Percentiles rank a stretch among this genome's conserved stretches.
Evolutionary conservation across 192 early-diverging fungal genomes (phyloP).

Genomic region (Entomortierella chlamydospora): DNA sequence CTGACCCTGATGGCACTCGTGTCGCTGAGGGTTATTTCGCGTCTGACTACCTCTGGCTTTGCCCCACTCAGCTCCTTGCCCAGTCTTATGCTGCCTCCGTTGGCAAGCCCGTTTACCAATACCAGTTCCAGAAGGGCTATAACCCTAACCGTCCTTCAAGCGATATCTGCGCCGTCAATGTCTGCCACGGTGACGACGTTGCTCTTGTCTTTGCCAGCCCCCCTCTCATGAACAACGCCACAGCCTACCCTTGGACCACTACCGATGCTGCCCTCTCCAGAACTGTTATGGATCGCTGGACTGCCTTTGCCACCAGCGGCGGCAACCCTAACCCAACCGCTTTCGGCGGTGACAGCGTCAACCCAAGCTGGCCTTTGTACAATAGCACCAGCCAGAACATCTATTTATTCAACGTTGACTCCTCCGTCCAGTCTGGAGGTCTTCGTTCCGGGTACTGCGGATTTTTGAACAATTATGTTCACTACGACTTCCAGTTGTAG

Average conservation of each 20-base stretch:
- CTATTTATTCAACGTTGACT: constrained; percentile 29
- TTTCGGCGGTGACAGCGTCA: constrained; percentile 17
- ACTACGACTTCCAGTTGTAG: constrained; percentile 54
- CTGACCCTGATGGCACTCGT: constrained; percentile 45
- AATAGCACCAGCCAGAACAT: constrained; percentile 23
- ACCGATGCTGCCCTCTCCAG: constrained; percentile 45
- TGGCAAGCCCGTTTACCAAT: constrained; percentile 44
- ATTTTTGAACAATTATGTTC: constrained; percentile 42
- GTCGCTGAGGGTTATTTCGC: constrained; percentile 35
- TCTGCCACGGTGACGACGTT: constrained; percentile 56
- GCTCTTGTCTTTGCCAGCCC: constrained; percentile 55
- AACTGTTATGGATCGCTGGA: constrained; percentile 53
- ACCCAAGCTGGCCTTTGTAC: constrained; percentile 44
- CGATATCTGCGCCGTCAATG: constrained; percentile 38
- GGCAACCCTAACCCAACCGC: constrained; percentile 45
- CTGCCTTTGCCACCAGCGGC: constrained; percentile 26
- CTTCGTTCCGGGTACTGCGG: constrained; percentile 40
- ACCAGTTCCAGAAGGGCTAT: constrained; percentile 48
- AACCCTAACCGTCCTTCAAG: constrained; percentile 30
- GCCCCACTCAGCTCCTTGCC: constrained; percentile 51
- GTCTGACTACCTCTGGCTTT: constrained; percentile 44
- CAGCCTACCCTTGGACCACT: constrained; percentile 41
- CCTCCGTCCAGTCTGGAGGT: constrained; percentile 28
- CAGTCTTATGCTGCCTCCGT: constrained; percentile 38
- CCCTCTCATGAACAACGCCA: constrained; percentile 41